Evolutionary conservation across 495 filamentous ascomycete species (phyloP), one percentile per base, ranked within the genome.

Genomic region (Aspergillus steynii): DNA sequence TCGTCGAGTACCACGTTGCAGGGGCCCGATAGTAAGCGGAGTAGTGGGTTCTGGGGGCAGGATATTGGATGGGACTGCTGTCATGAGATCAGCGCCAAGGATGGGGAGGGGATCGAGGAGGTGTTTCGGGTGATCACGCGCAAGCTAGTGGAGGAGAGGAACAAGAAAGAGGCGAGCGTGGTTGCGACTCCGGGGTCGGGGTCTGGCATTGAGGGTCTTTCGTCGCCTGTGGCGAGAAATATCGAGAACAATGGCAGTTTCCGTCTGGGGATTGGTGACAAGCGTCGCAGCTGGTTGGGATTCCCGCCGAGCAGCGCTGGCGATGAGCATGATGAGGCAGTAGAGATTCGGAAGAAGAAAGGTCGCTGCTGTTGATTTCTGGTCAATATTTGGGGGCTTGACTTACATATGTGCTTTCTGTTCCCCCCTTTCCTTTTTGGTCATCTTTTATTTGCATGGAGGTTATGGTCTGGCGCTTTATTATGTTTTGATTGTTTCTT

Each of bases 41-140:
- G 85, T 62, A 89, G 85, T 42, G 91, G 90, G 5, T 93, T 96
- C 70, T 96, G 92, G 92, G 90, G 89, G 2, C 90, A 95, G 68
- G 92, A 97, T 66, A 87, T 91, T 7, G 92, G 92, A 10, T 97
- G 93, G 93, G 93, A 97, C 68, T 94, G 91, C 63, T 97, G 94
- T 68, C 94, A 98, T 74, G 94, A 99, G 78, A 94, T 99, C 66
- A 92, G 88, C 66, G 93, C 94, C 27, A 91, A 93, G 80, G 91
- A 90, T 69, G 95, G 95, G 20, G 94, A 98, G 78, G 94, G 94
- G 3, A 92, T 99, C 10, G 95, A 99, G 55, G 95, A 99, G 77
- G 94, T 99, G 0, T 99, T 99, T 65, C 84, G 93, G 0, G 94
- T 97, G 20, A 95, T 97, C 46, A 92, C 94, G 45, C 79, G 95